phyloP scores from a whole-genome alignment of 1,284 basidiomycete genomes.

The Cyathus olla region DNA sequence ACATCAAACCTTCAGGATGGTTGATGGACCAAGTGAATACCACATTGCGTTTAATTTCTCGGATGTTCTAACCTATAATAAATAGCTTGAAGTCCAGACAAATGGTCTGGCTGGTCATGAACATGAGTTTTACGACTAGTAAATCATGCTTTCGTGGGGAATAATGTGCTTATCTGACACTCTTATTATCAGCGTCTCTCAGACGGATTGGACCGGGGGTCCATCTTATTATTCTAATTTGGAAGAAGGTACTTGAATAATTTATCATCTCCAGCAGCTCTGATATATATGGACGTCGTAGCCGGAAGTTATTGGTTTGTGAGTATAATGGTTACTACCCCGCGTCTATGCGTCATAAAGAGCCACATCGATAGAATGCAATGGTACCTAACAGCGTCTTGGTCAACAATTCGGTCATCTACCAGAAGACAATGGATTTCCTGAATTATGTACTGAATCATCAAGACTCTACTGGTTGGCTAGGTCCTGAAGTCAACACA shows the following conservation, averaged over 20 bases:
- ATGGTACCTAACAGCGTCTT: constrained; percentile 65
- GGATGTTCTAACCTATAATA: constrained; percentile 5
- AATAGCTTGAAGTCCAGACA: constrained; percentile 60
- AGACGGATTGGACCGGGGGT: constrained; percentile 67
- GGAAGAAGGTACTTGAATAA: constrained; percentile 58
- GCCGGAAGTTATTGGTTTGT: constrained; percentile 74
- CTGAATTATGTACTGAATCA: constrained; percentile 64
- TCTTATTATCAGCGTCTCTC: constrained; percentile 49
- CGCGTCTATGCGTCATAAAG: neutral
- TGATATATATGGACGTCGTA: constrained; percentile 18
- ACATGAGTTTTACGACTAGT: constrained; percentile 69
- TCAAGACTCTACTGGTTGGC: constrained; percentile 67
- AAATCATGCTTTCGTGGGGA: constrained; percentile 10
- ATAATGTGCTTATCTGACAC: neutral
- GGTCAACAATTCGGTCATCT: constrained; percentile 55
- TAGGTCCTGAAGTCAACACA: constrained; percentile 66
- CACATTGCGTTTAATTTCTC: neutral
- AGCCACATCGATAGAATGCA: constrained; percentile 51
- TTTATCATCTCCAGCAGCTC: neutral
- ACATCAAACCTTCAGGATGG: constrained; percentile 63
- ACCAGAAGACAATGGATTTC: constrained; percentile 59
- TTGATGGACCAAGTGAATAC: constrained; percentile 58
- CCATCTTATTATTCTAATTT: constrained; percentile 61
- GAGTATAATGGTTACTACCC: constrained; percentile 26
- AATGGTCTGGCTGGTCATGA: constrained; percentile 66